Percentiles rank a stretch among this genome's conserved stretches.
phyloP scores from a whole-genome alignment of 805 yeast species.

The Wickerhamiella domercqiae region DNA sequence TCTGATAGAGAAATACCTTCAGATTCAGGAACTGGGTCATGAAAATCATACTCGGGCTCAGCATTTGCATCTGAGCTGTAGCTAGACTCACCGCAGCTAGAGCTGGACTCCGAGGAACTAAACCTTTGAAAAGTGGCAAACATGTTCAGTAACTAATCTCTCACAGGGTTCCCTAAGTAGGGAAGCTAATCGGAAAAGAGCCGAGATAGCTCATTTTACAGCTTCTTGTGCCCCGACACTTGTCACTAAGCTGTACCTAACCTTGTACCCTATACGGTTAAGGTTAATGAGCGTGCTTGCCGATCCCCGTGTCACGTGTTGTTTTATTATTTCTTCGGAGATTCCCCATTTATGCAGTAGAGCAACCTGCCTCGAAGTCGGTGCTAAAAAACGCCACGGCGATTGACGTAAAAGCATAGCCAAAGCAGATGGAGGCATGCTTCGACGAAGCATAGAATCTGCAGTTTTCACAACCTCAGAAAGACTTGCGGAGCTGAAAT shows the following conservation, averaged over 20 bases:
- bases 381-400: background rate
- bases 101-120: no score
- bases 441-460: background rate
- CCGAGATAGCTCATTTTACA: no score
- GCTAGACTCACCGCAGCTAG: no score
- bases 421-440: background rate
- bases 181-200: no score
- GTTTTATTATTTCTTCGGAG: background rate
- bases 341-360: background rate
- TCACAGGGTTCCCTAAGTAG: no score
- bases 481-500: background rate
- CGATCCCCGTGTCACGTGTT: constrained; percentile 7
- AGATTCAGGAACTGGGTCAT: no score
- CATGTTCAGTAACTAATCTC: no score
- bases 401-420: background rate
- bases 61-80: no score
- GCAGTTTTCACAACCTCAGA: background rate
- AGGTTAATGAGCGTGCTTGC: constrained; percentile 11
- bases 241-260: constrained; percentile 2
- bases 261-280: constrained; percentile 7
- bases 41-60: no score
- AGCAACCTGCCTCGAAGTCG: background rate
- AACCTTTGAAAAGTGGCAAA: no score
- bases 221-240: background rate
- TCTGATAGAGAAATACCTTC: no score